Base-by-base conservation (phyloP, 176 grass and related monocot species). In the Oryza glumipatula region DNA sequence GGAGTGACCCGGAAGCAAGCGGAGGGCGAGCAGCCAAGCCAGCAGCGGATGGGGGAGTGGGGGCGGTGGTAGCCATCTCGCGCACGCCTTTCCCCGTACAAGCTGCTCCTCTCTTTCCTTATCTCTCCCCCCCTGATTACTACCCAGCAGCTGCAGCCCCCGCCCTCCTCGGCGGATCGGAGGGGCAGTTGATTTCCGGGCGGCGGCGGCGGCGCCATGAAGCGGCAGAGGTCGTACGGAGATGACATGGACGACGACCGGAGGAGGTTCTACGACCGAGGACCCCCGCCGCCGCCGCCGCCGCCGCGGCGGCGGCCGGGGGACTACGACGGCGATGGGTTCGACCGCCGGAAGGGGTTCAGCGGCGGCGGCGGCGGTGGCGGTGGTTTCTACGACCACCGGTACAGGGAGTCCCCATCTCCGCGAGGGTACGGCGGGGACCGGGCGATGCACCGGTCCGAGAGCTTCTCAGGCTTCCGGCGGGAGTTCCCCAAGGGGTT, bases 401-500 rank as follows among this genome's bases (percentile, higher is more conserved):
- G 88, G 61, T 90, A 92, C 87, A 77, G 89, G 51, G 92, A 94
- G 13, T 48, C 85, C 77, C 71, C 93, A 6, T 92, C 91, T 52
- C 87, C 88, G 16, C 76, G 96, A 28, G 90, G 77, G 58, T 85
- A 84, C 3, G 86, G 82, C 11, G 85, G 80, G 22, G 86, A 85
- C 70, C 85, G 80, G 4, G 54, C 82, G 85, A 76, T 93, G 83
- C 85, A 92, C 73, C 80, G 89, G 41, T 91, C 94, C 22, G 94
- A 94, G 84, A 97, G 91, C 76, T 93, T 98, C 87, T 94, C 91
- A 1, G 96, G 88, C 10, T 82, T 99, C 70, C 88, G 91, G 21
- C 78, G 91, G 36, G 96, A 96, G 65, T 97, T 94, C 61, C 92
- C 95, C 21, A 97, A 93, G 80, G 91, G 96, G 12, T 99, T 99